A percentile compares a stretch with the other conserved stretches of the same genome.
Conservation (phyloP, 1,284 basidiomycete species). For the Austroboletus novae-zelandiae region DNA sequence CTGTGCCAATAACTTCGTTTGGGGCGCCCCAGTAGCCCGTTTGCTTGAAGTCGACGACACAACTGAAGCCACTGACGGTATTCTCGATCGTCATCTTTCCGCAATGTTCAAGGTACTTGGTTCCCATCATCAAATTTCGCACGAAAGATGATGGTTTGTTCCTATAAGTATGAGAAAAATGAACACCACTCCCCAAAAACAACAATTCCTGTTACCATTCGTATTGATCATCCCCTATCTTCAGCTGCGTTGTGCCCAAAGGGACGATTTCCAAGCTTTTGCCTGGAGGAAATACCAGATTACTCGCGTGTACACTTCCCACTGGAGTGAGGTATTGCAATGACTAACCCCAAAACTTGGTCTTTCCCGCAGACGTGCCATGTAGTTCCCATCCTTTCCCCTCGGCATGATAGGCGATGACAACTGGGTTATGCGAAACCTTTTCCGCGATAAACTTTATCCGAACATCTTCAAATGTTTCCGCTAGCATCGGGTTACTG, state of each 20-base stretch:
- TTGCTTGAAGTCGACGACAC: constrained; percentile 81
- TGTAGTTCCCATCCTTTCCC: constrained; percentile 73
- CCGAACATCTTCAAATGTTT: constrained; percentile 83
- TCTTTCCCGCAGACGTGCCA: constrained; percentile 73
- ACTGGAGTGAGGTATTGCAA: constrained; percentile 11
- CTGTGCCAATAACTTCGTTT: constrained; percentile 68
- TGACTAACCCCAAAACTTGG: constrained; percentile 83
- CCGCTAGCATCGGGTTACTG: constrained; percentile 85
- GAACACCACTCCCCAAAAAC: background rate
- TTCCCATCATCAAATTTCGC: constrained; percentile 86
- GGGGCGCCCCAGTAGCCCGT: constrained; percentile 78
- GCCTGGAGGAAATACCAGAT: constrained; percentile 42
- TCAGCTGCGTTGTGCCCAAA: constrained; percentile 63
- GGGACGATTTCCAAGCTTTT: constrained; percentile 85
- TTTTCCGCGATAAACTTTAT: constrained; percentile 87
- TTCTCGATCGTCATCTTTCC: constrained; percentile 76
- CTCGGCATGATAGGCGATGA: constrained; percentile 83
- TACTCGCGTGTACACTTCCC: constrained; percentile 12
- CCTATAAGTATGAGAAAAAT: constrained; percentile 41
- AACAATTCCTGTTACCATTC: constrained; percentile 51
- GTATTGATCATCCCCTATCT: constrained; percentile 63
- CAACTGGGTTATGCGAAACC: constrained; percentile 81
- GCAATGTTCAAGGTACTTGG: constrained; percentile 84
- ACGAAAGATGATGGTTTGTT: constrained; percentile 85
- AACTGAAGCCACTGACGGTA: constrained; percentile 50